Base-by-base conservation (phyloP, 345 rosid genomes). In the Lenwebbia sp. region DNA sequence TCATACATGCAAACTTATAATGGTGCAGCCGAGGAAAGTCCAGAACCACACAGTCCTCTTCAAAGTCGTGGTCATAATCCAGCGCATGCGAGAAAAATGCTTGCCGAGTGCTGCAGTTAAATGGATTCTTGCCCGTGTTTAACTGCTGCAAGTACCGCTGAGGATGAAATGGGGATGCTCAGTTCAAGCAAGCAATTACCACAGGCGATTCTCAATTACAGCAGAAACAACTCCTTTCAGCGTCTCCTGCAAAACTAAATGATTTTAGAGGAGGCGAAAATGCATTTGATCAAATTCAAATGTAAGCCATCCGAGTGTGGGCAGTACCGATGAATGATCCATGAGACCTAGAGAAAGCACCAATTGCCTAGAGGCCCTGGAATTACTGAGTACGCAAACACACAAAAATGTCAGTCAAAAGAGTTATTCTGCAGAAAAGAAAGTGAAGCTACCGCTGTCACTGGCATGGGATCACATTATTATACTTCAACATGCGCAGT, bases 281-380 rank as follows among this genome's bases (percentile, higher is more conserved):
- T 17, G 30, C 49, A 58, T 28, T 21, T 58, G 30, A 54, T 53
- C 17, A 52, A 19, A 54, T 52, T 52, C 22, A 52, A 85, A 65
- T 51, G 30, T 7, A 41, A 15, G 4, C 49, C 25, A 47, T 26
- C 21, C 25, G 22, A 8, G 37, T 13, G 50, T 47, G 54, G 33
- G 81, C 4, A 47, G 60, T 95, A 95, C 99, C 97, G 22, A 22
- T 40, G 98, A 93, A 90, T 96, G 99, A 88, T 96, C 96, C 90
- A 91, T 96, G 54, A 97, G 99, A 85, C 99, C 99, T 28, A 97
- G 98, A 54, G 99, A 91, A 28, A 97, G 93, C 86, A 97, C 91
- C 90, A 97, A 88, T 19, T 97, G 91, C 94, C 70, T 91, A 41
- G 98, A 91, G 74, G 93, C 90, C 54, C 91, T 96, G 53, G 89